Evolutionary conservation across 768 basidiomycete species (phyloP).

Genomic region (Lepiota venenata): DNA sequence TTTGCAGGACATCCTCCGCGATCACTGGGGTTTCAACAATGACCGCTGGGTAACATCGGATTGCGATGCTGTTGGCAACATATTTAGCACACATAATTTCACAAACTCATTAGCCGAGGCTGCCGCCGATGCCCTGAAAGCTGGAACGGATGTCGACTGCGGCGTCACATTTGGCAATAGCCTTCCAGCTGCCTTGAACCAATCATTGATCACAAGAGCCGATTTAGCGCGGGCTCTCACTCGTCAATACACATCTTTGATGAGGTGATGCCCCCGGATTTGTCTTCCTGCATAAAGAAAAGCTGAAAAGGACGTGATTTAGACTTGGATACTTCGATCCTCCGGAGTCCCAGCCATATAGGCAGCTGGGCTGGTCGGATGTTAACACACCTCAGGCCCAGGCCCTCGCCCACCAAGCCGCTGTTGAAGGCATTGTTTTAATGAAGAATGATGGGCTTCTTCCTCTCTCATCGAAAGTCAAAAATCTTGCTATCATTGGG

Average conservation of each 20-base stretch:
- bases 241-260: constrained; percentile 50
- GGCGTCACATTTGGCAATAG: constrained; percentile 42
- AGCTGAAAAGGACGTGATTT: background rate
- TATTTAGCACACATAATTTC: constrained; percentile 48
- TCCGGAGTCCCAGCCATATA: constrained; percentile 43
- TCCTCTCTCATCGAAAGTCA: constrained; percentile 42
- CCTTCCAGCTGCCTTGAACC: constrained; percentile 45
- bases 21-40: constrained; percentile 45
- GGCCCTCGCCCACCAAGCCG: constrained; percentile 46
- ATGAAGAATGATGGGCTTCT: constrained; percentile 63
- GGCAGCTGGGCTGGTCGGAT: constrained; percentile 44
- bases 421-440: constrained; percentile 52
- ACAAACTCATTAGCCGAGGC: constrained; percentile 41
- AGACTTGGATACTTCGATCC: constrained; percentile 61
- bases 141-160: constrained; percentile 55
- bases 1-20: constrained; percentile 47
- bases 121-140: constrained; percentile 46
- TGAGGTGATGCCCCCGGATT: constrained; percentile 34
- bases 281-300: background rate
- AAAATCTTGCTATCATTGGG: constrained; percentile 55
- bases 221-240: constrained; percentile 41
- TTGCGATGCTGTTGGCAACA: constrained; percentile 52
- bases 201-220: constrained; percentile 40
- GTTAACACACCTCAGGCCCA: constrained; percentile 47
- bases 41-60: constrained; percentile 55